phyloP scores from a whole-genome alignment of 257 asterid genomes.

The Solanum clarkiae region DNA sequence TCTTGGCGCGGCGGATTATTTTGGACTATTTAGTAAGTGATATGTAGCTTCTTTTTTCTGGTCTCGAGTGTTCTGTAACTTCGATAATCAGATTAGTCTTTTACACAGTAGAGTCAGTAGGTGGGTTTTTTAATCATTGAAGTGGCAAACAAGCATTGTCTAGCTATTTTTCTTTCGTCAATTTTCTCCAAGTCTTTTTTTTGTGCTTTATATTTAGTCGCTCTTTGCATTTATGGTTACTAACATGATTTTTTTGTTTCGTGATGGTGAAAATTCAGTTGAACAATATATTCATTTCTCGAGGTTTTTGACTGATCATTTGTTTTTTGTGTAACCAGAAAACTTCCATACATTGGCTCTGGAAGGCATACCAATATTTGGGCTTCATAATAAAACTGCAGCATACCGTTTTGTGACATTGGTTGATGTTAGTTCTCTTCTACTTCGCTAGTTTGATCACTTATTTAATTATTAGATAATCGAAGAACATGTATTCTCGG shows the following conservation, averaged over 20 bases:
- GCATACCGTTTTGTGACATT: slow-evolving; percentile 95
- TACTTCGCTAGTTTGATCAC: not conserved
- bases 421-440: slow-evolving; percentile 70
- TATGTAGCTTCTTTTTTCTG: not conserved
- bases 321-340: slow-evolving; percentile 29
- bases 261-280: not conserved
- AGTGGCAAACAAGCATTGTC: not conserved
- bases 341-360: slow-evolving; percentile 79
- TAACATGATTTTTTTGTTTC: not conserved
- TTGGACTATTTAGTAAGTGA: slow-evolving; percentile 69
- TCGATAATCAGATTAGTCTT: not conserved
- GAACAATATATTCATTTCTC: not conserved
- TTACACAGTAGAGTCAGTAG: not conserved
- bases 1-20: slow-evolving; percentile 97
- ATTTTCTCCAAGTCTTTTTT: not conserved
- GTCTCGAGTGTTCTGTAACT: not conserved
- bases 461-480: not conserved
- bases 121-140: not conserved
- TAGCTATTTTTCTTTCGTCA: not conserved
- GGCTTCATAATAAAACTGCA: slow-evolving; percentile 71
- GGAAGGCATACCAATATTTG: slow-evolving; percentile 77
- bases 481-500: no score
- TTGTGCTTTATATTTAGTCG: not conserved
- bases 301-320: not conserved
- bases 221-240: not conserved